Base-by-base conservation (phyloP, 352 stramenopile genomes). In the Proteromonas lacertae region DNA sequence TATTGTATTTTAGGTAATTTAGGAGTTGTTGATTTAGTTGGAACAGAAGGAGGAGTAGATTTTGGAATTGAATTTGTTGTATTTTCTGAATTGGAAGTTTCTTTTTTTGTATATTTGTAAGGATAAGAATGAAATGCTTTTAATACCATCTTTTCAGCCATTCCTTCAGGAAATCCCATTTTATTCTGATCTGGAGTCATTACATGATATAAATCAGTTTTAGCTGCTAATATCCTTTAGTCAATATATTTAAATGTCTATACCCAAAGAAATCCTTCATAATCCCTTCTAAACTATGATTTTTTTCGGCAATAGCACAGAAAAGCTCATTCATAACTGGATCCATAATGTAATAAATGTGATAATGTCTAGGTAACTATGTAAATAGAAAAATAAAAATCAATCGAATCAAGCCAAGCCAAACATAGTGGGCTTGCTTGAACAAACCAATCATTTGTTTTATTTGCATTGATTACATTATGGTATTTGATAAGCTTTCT, bases 111-210 rank as follows among this genome's bases (percentile, higher is more conserved):
- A 17, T 26, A 10, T 32, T 48, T 50, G 38, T 32, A 52, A 14
- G 62, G 61, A 44, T 69, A 70, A 29, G 68, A 57, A 4, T 59
- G 51, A 55, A 77, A 80, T 1, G 63, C 53, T 2, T 53, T 48
- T 25, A 75, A 36, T 28, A 80, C 43, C 31, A 80, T 50, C 34
- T 64, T 52, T 40, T 78, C 63, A 4, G 66, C 66, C 36, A 69
- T 56, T 29, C 64, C 64, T 38, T 60, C 39, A 13, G 34, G 36
- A 49, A 80, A 80, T 34, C 66, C 66, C 53, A 73, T 68, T n/a
- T 35, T 47, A 25, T 44, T 40, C 26, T 29, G 8, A 6, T 17
- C n/a, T 2, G 8, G 2, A 10, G 16, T 32, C 8, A 32, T 35
- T 8, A 46, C 47, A 20, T 34, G 41, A 13, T 41, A 32, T 4